A percentile compares a stretch with the other conserved stretches of the same genome.
These are phyloP conservation scores for Bipolaris zeicola DNA, from an alignment of 2,329 filamentous ascomycete species.

Conservation along the genomic window DNA sequence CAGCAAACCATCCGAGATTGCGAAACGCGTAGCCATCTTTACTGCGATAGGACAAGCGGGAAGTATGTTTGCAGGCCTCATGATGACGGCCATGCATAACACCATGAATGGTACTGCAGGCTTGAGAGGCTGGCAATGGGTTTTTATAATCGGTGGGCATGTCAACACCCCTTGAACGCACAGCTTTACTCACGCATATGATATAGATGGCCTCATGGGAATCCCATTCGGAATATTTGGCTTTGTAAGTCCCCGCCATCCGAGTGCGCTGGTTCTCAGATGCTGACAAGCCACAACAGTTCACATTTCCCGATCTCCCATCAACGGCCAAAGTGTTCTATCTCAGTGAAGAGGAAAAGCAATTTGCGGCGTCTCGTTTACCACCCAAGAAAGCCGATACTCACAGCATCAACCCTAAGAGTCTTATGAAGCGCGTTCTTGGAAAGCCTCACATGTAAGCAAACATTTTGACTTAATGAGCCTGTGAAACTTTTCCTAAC, in stretches of 20 bases:
- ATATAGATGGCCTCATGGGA: conserved; percentile 29
- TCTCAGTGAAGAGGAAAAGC: conserved; percentile 24
- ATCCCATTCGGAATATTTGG: conserved; percentile 31
- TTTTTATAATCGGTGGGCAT: conserved; percentile 28
- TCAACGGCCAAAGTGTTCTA: conserved; percentile 18
- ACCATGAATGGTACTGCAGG: conserved; percentile 26
- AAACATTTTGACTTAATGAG: neutral
- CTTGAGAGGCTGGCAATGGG: conserved; percentile 34
- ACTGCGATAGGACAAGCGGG: conserved; percentile 30
- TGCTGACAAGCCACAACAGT: conserved; percentile 6
- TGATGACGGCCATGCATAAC: conserved; percentile 36
- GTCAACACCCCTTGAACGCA: neutral
- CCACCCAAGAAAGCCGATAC: conserved; percentile 27
- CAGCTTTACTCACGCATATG: neutral
- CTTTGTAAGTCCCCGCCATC: conserved; percentile 15
- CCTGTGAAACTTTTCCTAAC: neutral
- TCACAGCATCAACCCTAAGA: conserved; percentile 25
- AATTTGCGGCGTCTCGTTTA: conserved; percentile 25
- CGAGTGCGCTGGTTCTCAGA: neutral
- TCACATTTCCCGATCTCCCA: conserved; percentile 32
- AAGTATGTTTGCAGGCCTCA: conserved; percentile 36
- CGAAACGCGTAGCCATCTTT: conserved; percentile 34
- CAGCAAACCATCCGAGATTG: conserved; percentile 32
- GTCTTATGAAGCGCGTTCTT: conserved; percentile 26
- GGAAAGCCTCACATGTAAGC: conserved; percentile 20